Evolutionary conservation across 441 rosid species (phyloP).

Genomic region (Syzygium syzygioides): DNA sequence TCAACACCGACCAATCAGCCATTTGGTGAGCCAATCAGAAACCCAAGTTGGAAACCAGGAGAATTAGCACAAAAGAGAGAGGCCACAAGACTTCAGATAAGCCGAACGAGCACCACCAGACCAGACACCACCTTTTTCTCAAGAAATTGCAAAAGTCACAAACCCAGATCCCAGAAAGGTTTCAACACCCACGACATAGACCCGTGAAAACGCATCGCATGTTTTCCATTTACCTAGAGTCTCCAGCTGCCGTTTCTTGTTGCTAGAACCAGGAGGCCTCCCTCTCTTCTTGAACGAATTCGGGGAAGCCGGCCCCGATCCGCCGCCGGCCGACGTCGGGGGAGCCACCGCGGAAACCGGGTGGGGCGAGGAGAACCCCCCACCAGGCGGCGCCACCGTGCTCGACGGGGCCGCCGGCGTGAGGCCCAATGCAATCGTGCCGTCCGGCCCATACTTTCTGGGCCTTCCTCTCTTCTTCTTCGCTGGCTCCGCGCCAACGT

Average conservation of each 20-base stretch:
- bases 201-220: background rate
- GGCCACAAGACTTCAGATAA: background rate
- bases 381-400: constrained; percentile 22
- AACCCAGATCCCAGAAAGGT: background rate
- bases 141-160: background rate
- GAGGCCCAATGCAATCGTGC: constrained; percentile 41
- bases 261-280: constrained; percentile 65
- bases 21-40: background rate
- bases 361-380: constrained; percentile 26
- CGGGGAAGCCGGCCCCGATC: constrained; percentile 27
- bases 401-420: constrained; percentile 24
- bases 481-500: constrained; percentile 27
- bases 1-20: background rate
- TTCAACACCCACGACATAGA: background rate
- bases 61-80: background rate
- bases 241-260: constrained; percentile 42
- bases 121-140: background rate
- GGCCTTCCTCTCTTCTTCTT: constrained; percentile 86
- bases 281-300: constrained; percentile 57
- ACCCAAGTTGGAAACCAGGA: background rate
- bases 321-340: background rate
- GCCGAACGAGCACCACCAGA: background rate
- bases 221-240: constrained; percentile 33
- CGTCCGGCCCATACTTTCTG: constrained; percentile 74
- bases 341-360: background rate